Evolutionary conservation across 495 filamentous ascomycete species (phyloP), one percentile per base, ranked within the genome.

Genomic region (Parachaetomium inaequale): DNA sequence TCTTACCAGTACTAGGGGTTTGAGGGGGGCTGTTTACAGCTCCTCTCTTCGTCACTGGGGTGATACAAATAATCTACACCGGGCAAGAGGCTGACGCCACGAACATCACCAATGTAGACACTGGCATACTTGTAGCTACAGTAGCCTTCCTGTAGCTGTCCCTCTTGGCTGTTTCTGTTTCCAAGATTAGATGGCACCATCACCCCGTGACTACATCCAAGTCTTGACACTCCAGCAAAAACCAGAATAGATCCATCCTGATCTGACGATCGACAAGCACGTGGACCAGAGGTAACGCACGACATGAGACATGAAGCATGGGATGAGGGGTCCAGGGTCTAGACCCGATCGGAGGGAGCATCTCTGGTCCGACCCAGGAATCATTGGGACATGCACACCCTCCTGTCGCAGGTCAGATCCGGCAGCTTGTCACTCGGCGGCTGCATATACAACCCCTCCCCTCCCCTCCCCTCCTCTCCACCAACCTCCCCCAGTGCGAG

Each of bases 251-350:
- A 45, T 31, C 4, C 8, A 29, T n/a, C 17, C 25, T 7, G 28
- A 47, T 58, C 43, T 7, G 55, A 17, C 15, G 42, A 46, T 46
- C 42, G 42, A 17, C 34, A 42, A 47, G n/a, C 55, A 47, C 54
- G 40, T 57, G 54, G 40, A 45, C 40, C 15, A 45, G 29, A 19
- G 43, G 31, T 17, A 25, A 38, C 28, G 28, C 55, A 58, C n/a
- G 42, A 29, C 55, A 47, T 47, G 28, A 25, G 42, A 36, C 42
- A 32, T 46, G 19, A 19, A 46, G 47, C 6, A 4, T 17, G 31
- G n/a, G 31, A 14, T 36, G 26, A 26, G 19, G 49, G 49, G 26
- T 23, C 42, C n/a, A 46, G 42, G 19, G 49, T 51, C 51, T 21
- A 55, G 19, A 15, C 52, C 52, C 1, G 23, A 46, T 21, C 50